Conservation (phyloP, 2,329 filamentous ascomycete genomes). For the Talaromyces sp. region DNA sequence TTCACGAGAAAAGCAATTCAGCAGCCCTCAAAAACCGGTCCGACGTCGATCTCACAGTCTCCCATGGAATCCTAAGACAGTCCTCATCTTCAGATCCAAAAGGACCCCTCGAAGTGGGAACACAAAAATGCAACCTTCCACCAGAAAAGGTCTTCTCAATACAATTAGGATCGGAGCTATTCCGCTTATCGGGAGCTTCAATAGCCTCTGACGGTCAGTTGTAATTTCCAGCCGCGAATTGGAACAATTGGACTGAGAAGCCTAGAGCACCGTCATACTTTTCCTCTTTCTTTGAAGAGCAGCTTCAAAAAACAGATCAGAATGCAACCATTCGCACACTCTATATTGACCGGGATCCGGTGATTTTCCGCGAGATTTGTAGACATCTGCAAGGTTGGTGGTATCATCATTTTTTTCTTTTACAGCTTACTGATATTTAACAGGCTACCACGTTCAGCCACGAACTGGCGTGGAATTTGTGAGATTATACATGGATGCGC, state of each 20-base stretch:
- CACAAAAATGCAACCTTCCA: slow-evolving; percentile 43
- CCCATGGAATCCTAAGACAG: slow-evolving; percentile 15
- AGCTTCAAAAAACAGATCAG: slow-evolving; percentile 64
- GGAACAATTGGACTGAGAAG: slow-evolving; percentile 46
- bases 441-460: slow-evolving; percentile 79
- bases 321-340: slow-evolving; percentile 69
- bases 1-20: slow-evolving; percentile 3
- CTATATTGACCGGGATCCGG: slow-evolving; percentile 91
- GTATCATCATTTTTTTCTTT: slow-evolving; percentile 6
- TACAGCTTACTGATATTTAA: neutral
- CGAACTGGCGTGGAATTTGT: slow-evolving; percentile 84
- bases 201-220: slow-evolving; percentile 69
- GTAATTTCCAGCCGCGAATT: slow-evolving; percentile 15
- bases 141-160: slow-evolving; percentile 66
- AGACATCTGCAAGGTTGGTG: slow-evolving; percentile 72
- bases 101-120: neutral
- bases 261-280: slow-evolving; percentile 89
- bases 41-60: slow-evolving; percentile 1
- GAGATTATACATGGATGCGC: slow-evolving; percentile 87
- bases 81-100: neutral
- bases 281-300: slow-evolving; percentile 86
- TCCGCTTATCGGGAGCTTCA: slow-evolving; percentile 66
- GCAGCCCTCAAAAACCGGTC: neutral
- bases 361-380: slow-evolving; percentile 84
- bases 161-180: slow-evolving; percentile 68